phyloP scores from a whole-genome alignment of 768 basidiomycete species.

The Mycena pura region DNA sequence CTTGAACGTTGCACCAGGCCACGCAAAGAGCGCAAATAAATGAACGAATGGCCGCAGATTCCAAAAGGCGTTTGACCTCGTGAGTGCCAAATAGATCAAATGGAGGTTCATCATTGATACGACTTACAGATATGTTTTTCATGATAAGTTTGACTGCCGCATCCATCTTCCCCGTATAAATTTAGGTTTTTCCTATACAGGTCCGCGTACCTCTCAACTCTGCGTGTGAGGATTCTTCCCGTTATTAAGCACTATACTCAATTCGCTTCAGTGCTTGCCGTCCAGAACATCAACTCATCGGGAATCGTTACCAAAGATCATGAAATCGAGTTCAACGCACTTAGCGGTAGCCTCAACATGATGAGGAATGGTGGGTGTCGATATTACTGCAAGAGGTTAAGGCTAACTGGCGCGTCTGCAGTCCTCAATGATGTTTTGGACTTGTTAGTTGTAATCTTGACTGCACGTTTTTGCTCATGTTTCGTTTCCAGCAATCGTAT shows the following conservation, averaged over 20 bases:
- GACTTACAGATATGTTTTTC: constrained; percentile 71
- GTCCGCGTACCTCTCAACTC: constrained; percentile 85
- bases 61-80: constrained; percentile 83
- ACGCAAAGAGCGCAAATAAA: constrained; percentile 80
- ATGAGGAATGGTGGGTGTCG: constrained; percentile 76
- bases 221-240: constrained; percentile 53
- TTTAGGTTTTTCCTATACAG: constrained; percentile 47
- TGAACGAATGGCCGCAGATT: constrained; percentile 78
- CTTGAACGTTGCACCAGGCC: constrained; percentile 54
- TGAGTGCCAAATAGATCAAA: constrained; percentile 44
- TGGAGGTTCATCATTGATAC: background rate
- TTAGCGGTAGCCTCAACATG: constrained; percentile 83
- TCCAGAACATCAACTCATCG: constrained; percentile 90
- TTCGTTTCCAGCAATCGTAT: constrained; percentile 68
- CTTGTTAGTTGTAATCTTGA: constrained; percentile 55
- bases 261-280: constrained; percentile 64
- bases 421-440: constrained; percentile 76
- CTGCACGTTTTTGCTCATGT: background rate
- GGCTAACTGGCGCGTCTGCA: constrained; percentile 46
- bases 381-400: constrained; percentile 37
- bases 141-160: constrained; percentile 61
- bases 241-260: constrained; percentile 15
- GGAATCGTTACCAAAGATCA: constrained; percentile 76
- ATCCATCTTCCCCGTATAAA: background rate
- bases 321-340: constrained; percentile 87